Percentiles rank a stretch among this genome's conserved stretches.
These are phyloP conservation scores for Starmerella riodocensis DNA, from an alignment of 805 yeast species.

Conservation along the genomic window DNA sequence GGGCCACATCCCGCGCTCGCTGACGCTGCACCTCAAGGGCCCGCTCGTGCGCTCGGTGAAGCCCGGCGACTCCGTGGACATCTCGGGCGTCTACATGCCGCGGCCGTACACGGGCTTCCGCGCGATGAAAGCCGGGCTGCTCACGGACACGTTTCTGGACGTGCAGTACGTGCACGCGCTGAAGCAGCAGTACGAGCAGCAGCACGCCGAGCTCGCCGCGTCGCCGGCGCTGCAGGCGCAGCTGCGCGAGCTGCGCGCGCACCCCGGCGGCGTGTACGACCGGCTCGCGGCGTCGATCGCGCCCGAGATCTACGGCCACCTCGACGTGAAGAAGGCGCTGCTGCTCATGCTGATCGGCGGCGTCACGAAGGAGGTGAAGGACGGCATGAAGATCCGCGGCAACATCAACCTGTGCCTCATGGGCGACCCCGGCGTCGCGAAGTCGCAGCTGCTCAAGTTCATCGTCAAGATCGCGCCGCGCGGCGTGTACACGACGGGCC, in stretches of 20 bases:
- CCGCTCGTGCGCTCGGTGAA: conserved; percentile 71
- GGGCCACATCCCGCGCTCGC: conserved; percentile 88
- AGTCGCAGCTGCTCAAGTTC: conserved; percentile 85
- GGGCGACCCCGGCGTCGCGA: conserved; percentile 99
- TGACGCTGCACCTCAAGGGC: conserved; percentile 82
- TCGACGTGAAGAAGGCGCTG: conserved; percentile 84
- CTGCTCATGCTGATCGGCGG: conserved; percentile 82
- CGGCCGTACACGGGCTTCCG: conserved; percentile 90
- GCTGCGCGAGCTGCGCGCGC: conserved; percentile 40
- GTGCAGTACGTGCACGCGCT: conserved; percentile 79
- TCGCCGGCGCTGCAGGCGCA: conserved; percentile 38
- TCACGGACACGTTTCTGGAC: conserved; percentile 87
- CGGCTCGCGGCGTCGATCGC: conserved; percentile 81
- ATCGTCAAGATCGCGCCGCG: conserved; percentile 89
- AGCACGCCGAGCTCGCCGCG: conserved; percentile 32
- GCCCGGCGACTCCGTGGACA: conserved; percentile 93
- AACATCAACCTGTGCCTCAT: conserved; percentile 88
- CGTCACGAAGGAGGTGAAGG: conserved; percentile 85
- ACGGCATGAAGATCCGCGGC: conserved; percentile 95
- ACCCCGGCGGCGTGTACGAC: conserved; percentile 67
- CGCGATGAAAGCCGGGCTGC: conserved; percentile 81
- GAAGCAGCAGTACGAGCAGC: conserved; percentile 65
- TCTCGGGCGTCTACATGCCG: conserved; percentile 85
- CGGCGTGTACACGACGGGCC: conserved; percentile 94
- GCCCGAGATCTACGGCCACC: conserved; percentile 92